Evolutionary conservation across 345 rosid genomes (phyloP), one percentile per base, ranked within the genome.

Genomic region (Camelina neglecta): DNA sequence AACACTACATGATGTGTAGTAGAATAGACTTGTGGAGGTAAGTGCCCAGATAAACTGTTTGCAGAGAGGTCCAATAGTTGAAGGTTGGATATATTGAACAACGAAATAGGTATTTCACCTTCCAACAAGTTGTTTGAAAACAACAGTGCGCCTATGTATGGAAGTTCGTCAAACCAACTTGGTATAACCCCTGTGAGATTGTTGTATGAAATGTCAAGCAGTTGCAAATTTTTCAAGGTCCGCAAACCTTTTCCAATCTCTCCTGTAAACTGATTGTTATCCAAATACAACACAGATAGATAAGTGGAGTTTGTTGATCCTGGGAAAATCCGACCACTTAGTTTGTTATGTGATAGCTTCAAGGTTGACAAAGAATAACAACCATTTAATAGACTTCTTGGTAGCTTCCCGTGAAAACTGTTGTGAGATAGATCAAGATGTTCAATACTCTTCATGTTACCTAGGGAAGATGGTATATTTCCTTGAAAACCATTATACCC

Each of bases 141-240:
- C 41, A 47, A 2, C 1, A 74, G 4, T 6, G 38, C 57, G 41
- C 0, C 0, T n/a, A 54, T 8, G 1, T 0, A 1, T 11, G 4
- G 3, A 65, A 47, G 11, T 21, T 65, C 50, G 6, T n/a, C 72
- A n/a, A 74, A 0, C 72, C 79, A 75, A 49, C 39, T 67, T 67
- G 73, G 73, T 23, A 75, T 67, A 23, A 8, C 51, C 49, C 54
- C 67, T 0, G 53, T 1, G 67, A 75, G 60, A 24, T 4, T 21
- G 53, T 66, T 75, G 60, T 66, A 47, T 0, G 67, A 57, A 6
- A 75, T 67, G 35, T 75, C 72, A 57, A 74, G 78, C 11, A 48
- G 1, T 1, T 1, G 1, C 20, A 66, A 35, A 0, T 1, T 0
- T 20, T 0, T 38, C 8, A 15, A 13, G 15, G 31, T 55, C 7